phyloP scores from a whole-genome alignment of 2,329 filamentous ascomycete genomes.

The Epichloe elymi region DNA sequence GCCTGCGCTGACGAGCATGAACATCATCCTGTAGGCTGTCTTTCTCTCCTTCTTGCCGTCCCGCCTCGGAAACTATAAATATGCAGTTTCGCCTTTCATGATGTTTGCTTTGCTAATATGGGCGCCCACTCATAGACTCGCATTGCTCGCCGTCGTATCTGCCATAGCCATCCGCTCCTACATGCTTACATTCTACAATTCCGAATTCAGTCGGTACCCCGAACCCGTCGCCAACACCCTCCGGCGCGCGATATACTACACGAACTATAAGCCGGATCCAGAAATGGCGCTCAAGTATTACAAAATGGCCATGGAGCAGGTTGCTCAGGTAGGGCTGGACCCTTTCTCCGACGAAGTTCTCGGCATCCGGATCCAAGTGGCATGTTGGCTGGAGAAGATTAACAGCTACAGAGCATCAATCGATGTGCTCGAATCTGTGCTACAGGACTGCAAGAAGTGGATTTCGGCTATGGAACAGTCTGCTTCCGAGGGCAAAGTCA shows the following conservation, averaged over 20 bases:
- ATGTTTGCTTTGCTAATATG: not conserved
- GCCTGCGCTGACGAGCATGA: slow-evolving; percentile 17
- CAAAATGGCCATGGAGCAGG: slow-evolving; percentile 61
- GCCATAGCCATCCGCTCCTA: slow-evolving; percentile 27
- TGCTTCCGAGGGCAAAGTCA: slow-evolving; percentile 32
- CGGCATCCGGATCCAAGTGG: slow-evolving; percentile 74
- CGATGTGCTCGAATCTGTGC: slow-evolving; percentile 65
- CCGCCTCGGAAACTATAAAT: not conserved
- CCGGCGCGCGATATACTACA: slow-evolving; percentile 76
- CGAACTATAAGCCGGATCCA: slow-evolving; percentile 61
- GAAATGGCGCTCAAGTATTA: slow-evolving; percentile 74
- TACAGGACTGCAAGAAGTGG: slow-evolving; percentile 54
- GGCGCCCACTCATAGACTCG: slow-evolving; percentile 12
- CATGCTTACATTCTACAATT: slow-evolving; percentile 41
- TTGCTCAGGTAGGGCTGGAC: slow-evolving; percentile 63
- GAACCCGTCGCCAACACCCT: slow-evolving; percentile 63
- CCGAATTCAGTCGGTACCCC: slow-evolving; percentile 46
- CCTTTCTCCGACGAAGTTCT: slow-evolving; percentile 84
- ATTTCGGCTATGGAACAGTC: slow-evolving; percentile 39
- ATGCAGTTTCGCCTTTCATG: not conserved
- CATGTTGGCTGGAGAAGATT: slow-evolving; percentile 66
- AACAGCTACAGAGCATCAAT: slow-evolving; percentile 57
- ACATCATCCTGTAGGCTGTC: slow-evolving; percentile 18
- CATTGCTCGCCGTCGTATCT: slow-evolving; percentile 17
- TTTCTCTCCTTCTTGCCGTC: not conserved